phyloP scores from a whole-genome alignment of 2,329 filamentous ascomycete genomes.

The Microdochium nivale region DNA sequence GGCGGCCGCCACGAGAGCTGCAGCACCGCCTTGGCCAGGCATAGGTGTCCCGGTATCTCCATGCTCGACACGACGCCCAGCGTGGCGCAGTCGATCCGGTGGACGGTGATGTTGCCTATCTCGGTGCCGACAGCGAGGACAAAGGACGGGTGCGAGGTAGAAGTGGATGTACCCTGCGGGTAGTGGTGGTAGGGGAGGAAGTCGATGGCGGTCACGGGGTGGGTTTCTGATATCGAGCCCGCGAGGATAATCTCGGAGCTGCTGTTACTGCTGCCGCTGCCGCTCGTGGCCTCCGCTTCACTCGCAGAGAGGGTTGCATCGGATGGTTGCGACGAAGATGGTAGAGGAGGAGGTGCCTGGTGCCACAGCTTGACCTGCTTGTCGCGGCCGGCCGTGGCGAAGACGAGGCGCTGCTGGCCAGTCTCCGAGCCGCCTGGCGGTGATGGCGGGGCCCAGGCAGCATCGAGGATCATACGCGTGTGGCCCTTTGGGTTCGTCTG shows the following conservation, averaged over 20 bases:
- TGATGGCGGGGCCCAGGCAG: constrained; percentile 64
- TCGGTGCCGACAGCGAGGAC: constrained; percentile 52
- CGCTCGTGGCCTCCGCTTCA: no score
- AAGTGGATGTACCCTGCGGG: background rate
- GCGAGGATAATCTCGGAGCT: background rate
- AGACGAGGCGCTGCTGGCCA: constrained; percentile 32
- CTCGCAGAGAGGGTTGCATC: no score
- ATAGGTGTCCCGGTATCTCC: constrained; percentile 30
- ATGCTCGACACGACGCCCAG: constrained; percentile 27
- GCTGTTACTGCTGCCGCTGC: constrained; percentile 14
- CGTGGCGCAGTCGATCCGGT: constrained; percentile 28
- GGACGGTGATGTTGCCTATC: constrained; percentile 36
- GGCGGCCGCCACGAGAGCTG: constrained; percentile 62
- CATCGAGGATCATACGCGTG: constrained; percentile 84
- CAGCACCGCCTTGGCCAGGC: constrained; percentile 55
- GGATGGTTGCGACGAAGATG: constrained; percentile 12
- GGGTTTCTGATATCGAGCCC: constrained; percentile 37
- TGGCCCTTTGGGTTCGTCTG: constrained; percentile 76
- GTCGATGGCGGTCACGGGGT: constrained; percentile 63
- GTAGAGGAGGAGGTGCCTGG: background rate
- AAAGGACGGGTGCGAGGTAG: constrained; percentile 9
- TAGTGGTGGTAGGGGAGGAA: constrained; percentile 35
- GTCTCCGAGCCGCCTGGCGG: background rate
- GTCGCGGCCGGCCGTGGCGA: constrained; percentile 86
- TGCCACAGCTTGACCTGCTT: constrained; percentile 73